Evolutionary conservation across 2,329 filamentous ascomycete species (phyloP), one percentile per base, ranked within the genome.

Genomic region (Pseudogymnoascus verrucosus): DNA sequence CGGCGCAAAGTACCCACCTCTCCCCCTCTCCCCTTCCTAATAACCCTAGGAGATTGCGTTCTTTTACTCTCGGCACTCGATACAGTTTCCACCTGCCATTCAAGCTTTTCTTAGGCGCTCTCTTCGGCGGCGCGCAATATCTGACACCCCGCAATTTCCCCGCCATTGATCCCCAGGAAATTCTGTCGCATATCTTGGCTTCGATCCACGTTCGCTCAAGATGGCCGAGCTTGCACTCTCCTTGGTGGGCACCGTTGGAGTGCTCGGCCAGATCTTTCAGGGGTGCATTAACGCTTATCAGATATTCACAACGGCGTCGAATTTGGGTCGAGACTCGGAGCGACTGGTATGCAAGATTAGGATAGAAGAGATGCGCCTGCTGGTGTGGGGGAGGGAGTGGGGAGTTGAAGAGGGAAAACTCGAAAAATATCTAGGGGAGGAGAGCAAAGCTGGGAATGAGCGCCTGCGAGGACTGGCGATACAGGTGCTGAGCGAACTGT

Each of bases 351-450:
- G 78, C 72, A 80, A 80, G 68, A 76, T 80, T 63, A 76, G 77
- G 61, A 80, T 80, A 68, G 78, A 80, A 71, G 78, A 80, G 74
- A 79, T 78, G 77, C 74, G 78, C 3, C 73, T 80, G 37, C 69
- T 78, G 31, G 77, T 79, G 64, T 80, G 78, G 78, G 78, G 78
- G 16, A 70, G 78, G 34, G 76, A 79, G 66, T 80, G 78, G 78
- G 78, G 78, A 23, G 77, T 80, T 36, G 73, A 76, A 8, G 78
- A 80, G 70, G 78, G 78, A 4, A 72, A 67, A 60, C 71, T 80
- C 1, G 78, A 80, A 68, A 75, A 74, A 36, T 77, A 79, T 64
- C 72, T 80, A 7, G 70, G 73, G 63, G 71, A 71, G 37, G 75
- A 73, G 40, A 70, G 71, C 59, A 76, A 76, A 60, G 74, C 75